These are phyloP conservation scores for Apiospora arundinis DNA, from an alignment of 2,329 filamentous ascomycete genomes.

Conservation along the genomic window DNA sequence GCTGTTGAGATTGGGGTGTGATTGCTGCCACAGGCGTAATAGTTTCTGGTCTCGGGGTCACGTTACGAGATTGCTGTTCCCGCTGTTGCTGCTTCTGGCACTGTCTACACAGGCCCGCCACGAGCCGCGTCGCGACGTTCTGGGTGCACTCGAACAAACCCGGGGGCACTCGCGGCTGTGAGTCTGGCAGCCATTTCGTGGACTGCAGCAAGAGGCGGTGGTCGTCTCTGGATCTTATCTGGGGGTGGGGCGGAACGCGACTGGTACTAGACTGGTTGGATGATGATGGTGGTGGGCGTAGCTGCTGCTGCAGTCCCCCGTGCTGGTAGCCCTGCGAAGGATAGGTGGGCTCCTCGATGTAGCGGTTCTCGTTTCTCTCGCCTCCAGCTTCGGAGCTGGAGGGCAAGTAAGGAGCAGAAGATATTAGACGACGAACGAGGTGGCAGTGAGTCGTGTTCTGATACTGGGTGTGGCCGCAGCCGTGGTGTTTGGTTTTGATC, in stretches of 20 bases:
- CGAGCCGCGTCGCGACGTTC: slow-evolving; percentile 8
- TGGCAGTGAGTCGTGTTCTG: slow-evolving; percentile 44
- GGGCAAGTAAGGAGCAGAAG: neutral
- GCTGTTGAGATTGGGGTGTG: neutral
- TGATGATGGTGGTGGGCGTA: too few relatives aligned
- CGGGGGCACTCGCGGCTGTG: neutral
- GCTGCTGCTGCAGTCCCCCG: too few relatives aligned
- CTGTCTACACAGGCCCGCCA: neutral
- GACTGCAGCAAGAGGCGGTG: slow-evolving; percentile 30
- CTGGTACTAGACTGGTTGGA: slow-evolving; percentile 20
- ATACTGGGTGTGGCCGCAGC: slow-evolving; percentile 41
- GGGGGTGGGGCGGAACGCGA: slow-evolving; percentile 30
- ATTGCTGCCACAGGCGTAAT: neutral
- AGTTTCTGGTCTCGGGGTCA: neutral
- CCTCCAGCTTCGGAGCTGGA: neutral
- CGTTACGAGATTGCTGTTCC: neutral
- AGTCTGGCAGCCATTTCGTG: slow-evolving; percentile 9
- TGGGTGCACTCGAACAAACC: slow-evolving; percentile 10
- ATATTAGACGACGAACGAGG: slow-evolving; percentile 30
- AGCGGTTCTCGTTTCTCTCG: slow-evolving; percentile 11
- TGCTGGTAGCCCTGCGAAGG: neutral
- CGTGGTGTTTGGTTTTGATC: slow-evolving; percentile 35
- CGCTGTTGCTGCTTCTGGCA: neutral
- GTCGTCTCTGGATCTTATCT: slow-evolving; percentile 30
- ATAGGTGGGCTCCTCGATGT: slow-evolving; percentile 31